Conservation (phyloP, 768 basidiomycete genomes). For the Trametes maxima region DNA sequence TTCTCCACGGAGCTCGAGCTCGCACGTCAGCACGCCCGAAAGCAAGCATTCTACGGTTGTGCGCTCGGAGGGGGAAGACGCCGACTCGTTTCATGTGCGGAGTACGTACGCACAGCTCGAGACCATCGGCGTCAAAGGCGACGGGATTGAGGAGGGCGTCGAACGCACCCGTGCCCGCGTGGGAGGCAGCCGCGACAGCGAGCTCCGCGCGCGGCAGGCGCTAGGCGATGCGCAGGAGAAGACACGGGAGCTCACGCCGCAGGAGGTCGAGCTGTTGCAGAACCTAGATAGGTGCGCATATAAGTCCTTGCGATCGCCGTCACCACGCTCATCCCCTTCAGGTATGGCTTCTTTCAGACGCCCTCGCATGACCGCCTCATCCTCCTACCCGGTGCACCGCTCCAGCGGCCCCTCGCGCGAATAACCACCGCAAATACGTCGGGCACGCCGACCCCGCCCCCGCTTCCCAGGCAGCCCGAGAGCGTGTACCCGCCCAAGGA, state of each 20-base stretch:
- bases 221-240: constrained; percentile 62
- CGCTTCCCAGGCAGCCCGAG: constrained; percentile 48
- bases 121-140: constrained; percentile 86
- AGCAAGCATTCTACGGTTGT: constrained; percentile 60
- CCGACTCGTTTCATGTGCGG: constrained; percentile 81
- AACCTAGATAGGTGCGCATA: constrained; percentile 78
- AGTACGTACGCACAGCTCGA: constrained; percentile 92
- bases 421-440: constrained; percentile 38
- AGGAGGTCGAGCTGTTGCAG: constrained; percentile 71
- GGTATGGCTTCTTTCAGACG: constrained; percentile 89
- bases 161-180: constrained; percentile 87
- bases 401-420: constrained; percentile 57
- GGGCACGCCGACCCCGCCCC: constrained; percentile 48
- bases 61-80: constrained; percentile 78
- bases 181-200: constrained; percentile 56
- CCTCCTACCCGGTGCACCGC: constrained; percentile 62
- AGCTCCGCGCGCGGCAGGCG: constrained; percentile 57
- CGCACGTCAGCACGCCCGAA: constrained; percentile 39
- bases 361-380: constrained; percentile 86
- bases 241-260: constrained; percentile 63
- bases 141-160: constrained; percentile 92
- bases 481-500: constrained; percentile 61
- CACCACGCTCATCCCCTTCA: constrained; percentile 33
- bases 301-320: constrained; percentile 19
- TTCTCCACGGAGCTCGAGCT: constrained; percentile 40